phyloP scores from a whole-genome alignment of 768 basidiomycete genomes.

The Calvatia gigantea region DNA sequence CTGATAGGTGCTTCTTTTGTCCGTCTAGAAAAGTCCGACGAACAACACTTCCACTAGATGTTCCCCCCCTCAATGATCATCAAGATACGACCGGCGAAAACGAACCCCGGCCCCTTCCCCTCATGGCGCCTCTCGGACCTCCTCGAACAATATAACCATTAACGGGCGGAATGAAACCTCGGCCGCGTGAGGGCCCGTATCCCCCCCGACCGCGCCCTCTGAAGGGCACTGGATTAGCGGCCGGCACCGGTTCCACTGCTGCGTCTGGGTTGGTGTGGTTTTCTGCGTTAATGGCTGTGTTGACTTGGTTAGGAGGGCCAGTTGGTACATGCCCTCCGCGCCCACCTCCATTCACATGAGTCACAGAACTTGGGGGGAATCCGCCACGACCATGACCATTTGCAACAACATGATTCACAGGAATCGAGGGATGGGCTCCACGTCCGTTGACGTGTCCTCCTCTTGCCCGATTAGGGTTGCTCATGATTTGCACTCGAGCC shows the following conservation, averaged over 20 bases:
- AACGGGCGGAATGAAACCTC: constrained; percentile 5
- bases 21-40: neutral
- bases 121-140: constrained; percentile 27
- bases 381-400: constrained; percentile 4
- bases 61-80: neutral
- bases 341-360: constrained; percentile 8
- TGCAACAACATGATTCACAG: constrained; percentile 12
- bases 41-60: neutral
- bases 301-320: neutral
- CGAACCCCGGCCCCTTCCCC: constrained; percentile 37
- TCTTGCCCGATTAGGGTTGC: constrained; percentile 63
- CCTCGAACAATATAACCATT: constrained; percentile 29
- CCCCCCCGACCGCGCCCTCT: constrained; percentile 9
- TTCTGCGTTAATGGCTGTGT: neutral
- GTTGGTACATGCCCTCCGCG: neutral
- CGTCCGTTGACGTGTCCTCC: constrained; percentile 30
- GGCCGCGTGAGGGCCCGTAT: neutral
- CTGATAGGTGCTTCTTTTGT: neutral
- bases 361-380: neutral
- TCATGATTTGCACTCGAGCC: constrained; percentile 64
- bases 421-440: constrained; percentile 23
- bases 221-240: neutral
- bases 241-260: neutral
- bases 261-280: constrained; percentile 1
- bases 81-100: constrained; percentile 14